Conservation (phyloP, 768 basidiomycete genomes). For the Chalciporus chontae region DNA sequence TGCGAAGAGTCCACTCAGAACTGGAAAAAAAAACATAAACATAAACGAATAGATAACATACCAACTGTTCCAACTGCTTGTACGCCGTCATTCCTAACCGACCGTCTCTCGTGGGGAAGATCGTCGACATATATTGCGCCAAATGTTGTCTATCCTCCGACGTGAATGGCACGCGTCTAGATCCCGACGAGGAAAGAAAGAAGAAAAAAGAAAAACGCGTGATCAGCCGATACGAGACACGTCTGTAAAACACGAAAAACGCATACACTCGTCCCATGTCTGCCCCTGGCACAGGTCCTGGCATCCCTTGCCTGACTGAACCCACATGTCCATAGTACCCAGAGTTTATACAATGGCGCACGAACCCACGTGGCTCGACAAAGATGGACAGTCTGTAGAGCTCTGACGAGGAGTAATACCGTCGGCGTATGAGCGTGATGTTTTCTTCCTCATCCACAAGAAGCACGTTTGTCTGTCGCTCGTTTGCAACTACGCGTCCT, state of each 20-base stretch:
- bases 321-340: constrained; percentile 11
- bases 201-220: not conserved
- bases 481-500: constrained; percentile 14
- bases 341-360: constrained; percentile 17
- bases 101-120: constrained; percentile 40
- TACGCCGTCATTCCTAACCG: constrained; percentile 50
- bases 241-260: not conserved
- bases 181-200: not conserved
- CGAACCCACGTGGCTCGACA: constrained; percentile 26
- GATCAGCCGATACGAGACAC: not conserved
- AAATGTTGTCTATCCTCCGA: constrained; percentile 41
- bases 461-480: constrained; percentile 21
- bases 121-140: constrained; percentile 46
- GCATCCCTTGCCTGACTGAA: constrained; percentile 17
- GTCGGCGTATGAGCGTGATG: constrained; percentile 21
- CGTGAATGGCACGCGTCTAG: constrained; percentile 33
- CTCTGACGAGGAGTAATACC: constrained; percentile 23
- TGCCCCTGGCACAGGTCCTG: constrained; percentile 12
- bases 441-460: constrained; percentile 29
- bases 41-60: constrained; percentile 34
- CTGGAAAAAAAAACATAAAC: not conserved
- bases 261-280: constrained; percentile 1
- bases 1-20: not conserved
- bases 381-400: constrained; percentile 15
- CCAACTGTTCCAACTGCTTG: constrained; percentile 43